Evolutionary conservation across 768 basidiomycete genomes (phyloP).

Genomic region (Leccinum rimulosum): DNA sequence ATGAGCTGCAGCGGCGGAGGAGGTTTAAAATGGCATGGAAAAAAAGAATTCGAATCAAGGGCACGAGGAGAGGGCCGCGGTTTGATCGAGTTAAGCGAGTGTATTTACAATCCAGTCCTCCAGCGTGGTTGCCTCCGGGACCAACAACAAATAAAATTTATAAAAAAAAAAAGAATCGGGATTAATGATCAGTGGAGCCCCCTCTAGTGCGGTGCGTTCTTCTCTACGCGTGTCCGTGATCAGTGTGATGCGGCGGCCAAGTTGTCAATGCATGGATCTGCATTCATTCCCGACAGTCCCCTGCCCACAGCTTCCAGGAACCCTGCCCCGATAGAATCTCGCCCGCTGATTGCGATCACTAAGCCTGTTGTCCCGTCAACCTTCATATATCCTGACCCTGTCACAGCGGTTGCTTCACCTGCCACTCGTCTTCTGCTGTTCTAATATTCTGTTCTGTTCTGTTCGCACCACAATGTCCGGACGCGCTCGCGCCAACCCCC

Average conservation of each 20-base stretch:
- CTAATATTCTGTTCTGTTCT: conserved; percentile 26
- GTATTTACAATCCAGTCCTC: conserved; percentile 37
- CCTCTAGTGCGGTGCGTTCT: not conserved
- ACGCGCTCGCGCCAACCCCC: conserved; percentile 10
- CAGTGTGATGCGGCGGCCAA: not conserved
- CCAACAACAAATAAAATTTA: not conserved
- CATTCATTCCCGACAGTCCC: conserved; percentile 33
- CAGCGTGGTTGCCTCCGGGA: conserved; percentile 22
- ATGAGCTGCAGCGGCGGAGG: conserved; percentile 18
- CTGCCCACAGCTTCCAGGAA: conserved; percentile 32
- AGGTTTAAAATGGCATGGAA: conserved; percentile 60
- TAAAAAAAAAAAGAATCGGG: not conserved
- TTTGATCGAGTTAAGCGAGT: conserved; percentile 39
- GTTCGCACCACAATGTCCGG: conserved; percentile 47
- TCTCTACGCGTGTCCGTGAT: conserved; percentile 6
- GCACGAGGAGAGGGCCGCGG: conserved; percentile 59
- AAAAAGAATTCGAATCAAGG: conserved; percentile 64
- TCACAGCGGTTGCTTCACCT: conserved; percentile 15
- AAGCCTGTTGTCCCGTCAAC: conserved; percentile 5
- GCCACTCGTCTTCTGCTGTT: conserved; percentile 21
- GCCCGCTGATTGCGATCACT: conserved; percentile 24
- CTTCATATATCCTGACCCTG: conserved; percentile 19
- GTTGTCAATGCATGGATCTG: conserved; percentile 24
- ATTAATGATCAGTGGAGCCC: not conserved
- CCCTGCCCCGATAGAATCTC: conserved; percentile 23